phyloP scores from a whole-genome alignment of 1,284 basidiomycete genomes.

The Cryptococcus hybrid region DNA sequence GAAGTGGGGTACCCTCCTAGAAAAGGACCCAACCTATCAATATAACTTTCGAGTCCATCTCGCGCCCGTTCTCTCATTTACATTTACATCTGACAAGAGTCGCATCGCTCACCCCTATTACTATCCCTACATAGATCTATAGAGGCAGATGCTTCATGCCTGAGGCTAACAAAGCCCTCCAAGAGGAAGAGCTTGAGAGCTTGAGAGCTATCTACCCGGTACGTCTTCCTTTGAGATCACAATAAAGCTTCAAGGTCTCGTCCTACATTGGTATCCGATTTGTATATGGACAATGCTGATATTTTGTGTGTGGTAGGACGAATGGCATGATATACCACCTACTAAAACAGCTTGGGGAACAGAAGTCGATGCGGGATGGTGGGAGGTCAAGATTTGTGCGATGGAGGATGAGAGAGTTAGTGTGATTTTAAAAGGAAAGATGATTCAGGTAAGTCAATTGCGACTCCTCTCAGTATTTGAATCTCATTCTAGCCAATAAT shows the following conservation, averaged over 20 bases:
- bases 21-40: too few species aligned
- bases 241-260: background rate
- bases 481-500: background rate
- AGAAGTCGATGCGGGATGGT: conserved; percentile 42
- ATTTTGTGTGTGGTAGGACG: conserved; percentile 23
- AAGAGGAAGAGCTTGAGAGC: conserved; percentile 46
- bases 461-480: background rate
- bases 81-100: too few species aligned
- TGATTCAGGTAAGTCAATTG: conserved; percentile 36
- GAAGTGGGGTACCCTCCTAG: too few species aligned
- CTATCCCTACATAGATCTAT: background rate
- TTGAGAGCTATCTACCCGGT: conserved; percentile 45
- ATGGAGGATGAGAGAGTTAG: conserved; percentile 38
- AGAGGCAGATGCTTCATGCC: conserved; percentile 31
- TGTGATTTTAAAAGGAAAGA: conserved; percentile 38
- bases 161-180: conserved; percentile 39
- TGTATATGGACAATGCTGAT: background rate
- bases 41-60: too few species aligned
- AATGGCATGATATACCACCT: conserved; percentile 46
- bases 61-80: too few species aligned
- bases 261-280: background rate
- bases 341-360: conserved; percentile 48
- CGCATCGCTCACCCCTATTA: too few species aligned
- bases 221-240: background rate
- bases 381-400: conserved; percentile 37